These are phyloP conservation scores for Phytopythium montanum DNA, from an alignment of 352 stramenopile species.

Conservation along the genomic window DNA sequence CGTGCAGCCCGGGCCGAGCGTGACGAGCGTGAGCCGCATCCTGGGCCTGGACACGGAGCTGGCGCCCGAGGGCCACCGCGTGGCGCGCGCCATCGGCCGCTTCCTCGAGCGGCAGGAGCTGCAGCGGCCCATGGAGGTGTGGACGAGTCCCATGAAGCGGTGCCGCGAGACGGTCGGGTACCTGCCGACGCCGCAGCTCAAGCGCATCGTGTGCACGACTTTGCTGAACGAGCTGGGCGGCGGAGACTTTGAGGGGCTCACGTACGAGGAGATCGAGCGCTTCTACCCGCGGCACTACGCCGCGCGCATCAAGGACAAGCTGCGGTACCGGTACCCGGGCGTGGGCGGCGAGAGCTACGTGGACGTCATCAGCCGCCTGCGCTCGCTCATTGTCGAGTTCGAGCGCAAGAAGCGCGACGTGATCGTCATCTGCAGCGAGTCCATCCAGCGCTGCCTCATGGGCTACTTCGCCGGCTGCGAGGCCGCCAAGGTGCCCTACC, in stretches of 20 bases:
- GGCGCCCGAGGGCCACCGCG: conserved; percentile 68
- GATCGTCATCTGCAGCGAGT: conserved; percentile 83
- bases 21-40: conserved; percentile 72
- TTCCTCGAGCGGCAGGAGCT: conserved; percentile 85
- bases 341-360: conserved; percentile 92
- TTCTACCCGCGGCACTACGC: conserved; percentile 88
- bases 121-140: conserved; percentile 67
- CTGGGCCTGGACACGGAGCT: conserved; percentile 83
- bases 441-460: conserved; percentile 71
- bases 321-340: conserved; percentile 88
- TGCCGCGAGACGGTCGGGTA: conserved; percentile 71
- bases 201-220: conserved; percentile 83
- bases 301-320: conserved; percentile 86
- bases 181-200: conserved; percentile 55
- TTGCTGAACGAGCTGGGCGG: conserved; percentile 91
- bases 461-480: conserved; percentile 79
- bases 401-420: conserved; percentile 88
- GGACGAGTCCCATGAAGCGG: conserved; percentile 82
- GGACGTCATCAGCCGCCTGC: conserved; percentile 90
- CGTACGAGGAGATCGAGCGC: conserved; percentile 75
- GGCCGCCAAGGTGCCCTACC: conserved; percentile 64
- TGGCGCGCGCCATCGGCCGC: conserved; percentile 75
- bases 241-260: conserved; percentile 89
- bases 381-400: conserved; percentile 92
- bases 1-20: conserved; percentile 81